phyloP scores from a whole-genome alignment of 2,329 filamentous ascomycete species.

The Xylaria sp. region DNA sequence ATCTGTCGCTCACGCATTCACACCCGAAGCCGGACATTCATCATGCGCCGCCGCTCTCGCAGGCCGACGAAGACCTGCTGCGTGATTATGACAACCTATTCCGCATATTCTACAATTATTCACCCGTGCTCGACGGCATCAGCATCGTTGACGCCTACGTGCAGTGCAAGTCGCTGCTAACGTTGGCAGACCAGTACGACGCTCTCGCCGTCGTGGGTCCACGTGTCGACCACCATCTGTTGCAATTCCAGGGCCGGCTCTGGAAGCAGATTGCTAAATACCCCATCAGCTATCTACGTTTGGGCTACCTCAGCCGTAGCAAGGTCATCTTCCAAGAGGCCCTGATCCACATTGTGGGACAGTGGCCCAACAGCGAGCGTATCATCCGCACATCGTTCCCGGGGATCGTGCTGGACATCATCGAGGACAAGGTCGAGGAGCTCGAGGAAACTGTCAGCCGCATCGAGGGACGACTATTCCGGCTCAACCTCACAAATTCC shows the following conservation, averaged over 20 bases:
- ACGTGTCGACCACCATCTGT: conserved; percentile 88
- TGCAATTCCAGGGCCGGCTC: conserved; percentile 87
- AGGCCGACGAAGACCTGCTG: conserved; percentile 74
- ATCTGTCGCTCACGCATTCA: conserved; percentile 67
- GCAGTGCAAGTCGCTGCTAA: conserved; percentile 88
- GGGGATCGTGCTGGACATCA: conserved; percentile 79
- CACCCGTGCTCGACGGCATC: conserved; percentile 78
- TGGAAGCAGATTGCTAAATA: conserved; percentile 99
- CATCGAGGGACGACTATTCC: conserved; percentile 81
- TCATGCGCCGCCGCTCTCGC: conserved; percentile 55
- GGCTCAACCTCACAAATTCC: conserved; percentile 77
- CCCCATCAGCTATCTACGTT: conserved; percentile 86
- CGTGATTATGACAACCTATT: conserved; percentile 96
- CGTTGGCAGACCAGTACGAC: conserved; percentile 93
- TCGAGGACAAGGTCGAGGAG: conserved; percentile 94
- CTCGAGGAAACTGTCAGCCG: conserved; percentile 81
- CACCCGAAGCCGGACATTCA: conserved; percentile 52
- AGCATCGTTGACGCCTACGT: conserved; percentile 93
- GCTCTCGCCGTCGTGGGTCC: conserved; percentile 86
- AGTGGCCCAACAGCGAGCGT: conserved; percentile 84
- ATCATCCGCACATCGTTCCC: conserved; percentile 78
- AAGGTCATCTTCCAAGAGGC: conserved; percentile 87
- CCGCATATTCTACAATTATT: conserved; percentile 93
- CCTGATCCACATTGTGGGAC: conserved; percentile 89
- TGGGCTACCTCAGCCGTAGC: conserved; percentile 84